These are phyloP conservation scores for Citrus reticulata DNA, from an alignment of 345 rosid genomes.

Conservation along the genomic window DNA sequence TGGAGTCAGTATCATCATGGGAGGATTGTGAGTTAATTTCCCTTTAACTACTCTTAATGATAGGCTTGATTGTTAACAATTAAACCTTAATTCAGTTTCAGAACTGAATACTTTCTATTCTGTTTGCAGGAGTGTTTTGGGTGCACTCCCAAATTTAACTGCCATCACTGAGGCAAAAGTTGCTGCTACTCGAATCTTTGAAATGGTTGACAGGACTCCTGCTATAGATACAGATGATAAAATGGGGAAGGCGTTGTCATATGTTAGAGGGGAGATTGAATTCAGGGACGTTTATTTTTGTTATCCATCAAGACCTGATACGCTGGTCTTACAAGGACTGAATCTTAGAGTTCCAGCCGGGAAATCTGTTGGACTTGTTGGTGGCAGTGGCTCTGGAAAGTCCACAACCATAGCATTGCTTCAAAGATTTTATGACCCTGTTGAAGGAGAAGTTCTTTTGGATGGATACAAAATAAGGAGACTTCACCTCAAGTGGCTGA, in stretches of 20 bases:
- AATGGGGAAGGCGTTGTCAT: conserved; percentile 60
- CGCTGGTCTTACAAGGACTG: conserved; percentile 49
- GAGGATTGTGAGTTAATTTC: conserved; percentile 50
- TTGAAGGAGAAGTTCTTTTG: conserved; percentile 49
- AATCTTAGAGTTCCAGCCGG: conserved; percentile 56
- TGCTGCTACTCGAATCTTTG: conserved; percentile 41
- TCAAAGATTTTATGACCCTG: conserved; percentile 62
- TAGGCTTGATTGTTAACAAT: background rate
- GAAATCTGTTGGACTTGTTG: conserved; percentile 58
- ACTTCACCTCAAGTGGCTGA: conserved; percentile 65
- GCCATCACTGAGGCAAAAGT: conserved; percentile 53
- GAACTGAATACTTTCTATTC: conserved; percentile 13
- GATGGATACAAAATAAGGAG: conserved; percentile 54
- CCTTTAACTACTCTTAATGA: background rate
- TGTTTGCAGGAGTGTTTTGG: conserved; percentile 46
- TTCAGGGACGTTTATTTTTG: conserved; percentile 43
- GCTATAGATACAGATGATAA: conserved; percentile 49
- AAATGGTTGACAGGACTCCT: conserved; percentile 51
- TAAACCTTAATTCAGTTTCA: background rate
- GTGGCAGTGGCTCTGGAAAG: conserved; percentile 75
- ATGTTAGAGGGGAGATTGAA: conserved; percentile 59
- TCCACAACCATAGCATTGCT: conserved; percentile 56
- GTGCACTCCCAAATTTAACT: conserved; percentile 62
- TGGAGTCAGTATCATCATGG: conserved; percentile 61
- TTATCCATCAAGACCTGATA: conserved; percentile 66